Percentiles rank a stretch among this genome's conserved stretches.
Conservation (phyloP, 805 yeast species). For the Kockiozyma suomiensis region DNA sequence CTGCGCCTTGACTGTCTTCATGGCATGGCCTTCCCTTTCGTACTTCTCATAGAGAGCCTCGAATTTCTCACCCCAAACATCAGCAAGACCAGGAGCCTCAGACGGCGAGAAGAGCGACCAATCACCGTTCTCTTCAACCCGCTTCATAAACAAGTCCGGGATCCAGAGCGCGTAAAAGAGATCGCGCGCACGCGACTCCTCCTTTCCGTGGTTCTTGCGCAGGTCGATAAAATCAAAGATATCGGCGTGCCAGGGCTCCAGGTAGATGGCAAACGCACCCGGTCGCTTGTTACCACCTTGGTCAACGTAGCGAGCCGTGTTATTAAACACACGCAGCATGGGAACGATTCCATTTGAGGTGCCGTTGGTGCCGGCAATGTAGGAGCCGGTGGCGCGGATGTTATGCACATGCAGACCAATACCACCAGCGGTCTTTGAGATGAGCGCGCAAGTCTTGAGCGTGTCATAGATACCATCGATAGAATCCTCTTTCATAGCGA, state of each 20-base stretch:
- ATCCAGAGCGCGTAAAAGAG: conserved; percentile 93
- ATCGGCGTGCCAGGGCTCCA: conserved; percentile 98
- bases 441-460: conserved; percentile 81
- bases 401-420: conserved; percentile 88
- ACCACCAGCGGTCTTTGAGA: conserved; percentile 95
- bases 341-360: conserved; percentile 91
- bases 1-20: conserved; percentile 75
- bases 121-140: conserved; percentile 73
- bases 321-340: conserved; percentile 93
- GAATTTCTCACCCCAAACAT: conserved; percentile 83
- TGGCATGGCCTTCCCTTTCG: conserved; percentile 68
- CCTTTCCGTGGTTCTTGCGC: conserved; percentile 92
- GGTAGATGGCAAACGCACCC: conserved; percentile 91
- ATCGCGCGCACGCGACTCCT: conserved; percentile 91
- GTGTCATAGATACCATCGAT: conserved; percentile 94
- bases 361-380: conserved; percentile 91
- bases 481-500: conserved; percentile 92
- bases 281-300: conserved; percentile 99
- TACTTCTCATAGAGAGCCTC: conserved; percentile 69
- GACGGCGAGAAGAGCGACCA: conserved; percentile 93
- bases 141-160: conserved; percentile 90
- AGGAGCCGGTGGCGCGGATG: conserved; percentile 82
- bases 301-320: conserved; percentile 95
- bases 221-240: conserved; percentile 82
- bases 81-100: conserved; percentile 83